Evolutionary conservation across 2,329 filamentous ascomycete genomes (phyloP), one percentile per base, ranked within the genome.

Genomic region (Geosmithia flava): DNA sequence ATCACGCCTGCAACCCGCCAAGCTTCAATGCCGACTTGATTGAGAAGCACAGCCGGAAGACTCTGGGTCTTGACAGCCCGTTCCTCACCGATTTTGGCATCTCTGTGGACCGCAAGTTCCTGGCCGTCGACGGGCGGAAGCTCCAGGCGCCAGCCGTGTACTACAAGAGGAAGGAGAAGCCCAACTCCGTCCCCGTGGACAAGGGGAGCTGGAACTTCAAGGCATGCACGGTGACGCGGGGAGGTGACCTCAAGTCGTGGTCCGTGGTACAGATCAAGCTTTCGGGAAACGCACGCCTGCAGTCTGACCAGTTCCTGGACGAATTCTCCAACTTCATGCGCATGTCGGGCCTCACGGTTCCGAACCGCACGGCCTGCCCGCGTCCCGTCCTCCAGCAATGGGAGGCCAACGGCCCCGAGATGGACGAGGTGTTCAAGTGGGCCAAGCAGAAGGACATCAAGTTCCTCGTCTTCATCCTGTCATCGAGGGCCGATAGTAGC

Each of bases 71-170:
- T 2, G 72, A 78, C 42, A 60, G 65, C 2, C 70, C 69, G 40
- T 52, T 63, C 0, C 67, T 74, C n/a, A 37, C 53, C 4, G 55
- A 68, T 2, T 93, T 89, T 51, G 82, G 82, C 5, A 69, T 94
- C 51, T 64, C 65, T 1, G 72, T 89, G 3, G 70, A 68, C 7
- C 72, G 75, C 13, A 62, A 69, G 1, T 71, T 95, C 33, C 68
- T 95, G 33, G 85, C 84, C 0, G 85, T 95, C 0, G 70, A 71
- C 1, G 90, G 79, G 1, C 80, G 89, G 6, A 75, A 44, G 20
- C 42, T 44, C 19, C 13, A 6, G 4, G 20, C 42, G 91, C 41
- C 71, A 95, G 0, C 19, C 20, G 42, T 44, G 17, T 44, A 20
- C 20, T 44, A 11, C 42, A 16, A 91, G 69, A 62, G 54, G 0